Conservation (phyloP, 371 early-diverging fungal species). For the Chytridium lagenaria region DNA sequence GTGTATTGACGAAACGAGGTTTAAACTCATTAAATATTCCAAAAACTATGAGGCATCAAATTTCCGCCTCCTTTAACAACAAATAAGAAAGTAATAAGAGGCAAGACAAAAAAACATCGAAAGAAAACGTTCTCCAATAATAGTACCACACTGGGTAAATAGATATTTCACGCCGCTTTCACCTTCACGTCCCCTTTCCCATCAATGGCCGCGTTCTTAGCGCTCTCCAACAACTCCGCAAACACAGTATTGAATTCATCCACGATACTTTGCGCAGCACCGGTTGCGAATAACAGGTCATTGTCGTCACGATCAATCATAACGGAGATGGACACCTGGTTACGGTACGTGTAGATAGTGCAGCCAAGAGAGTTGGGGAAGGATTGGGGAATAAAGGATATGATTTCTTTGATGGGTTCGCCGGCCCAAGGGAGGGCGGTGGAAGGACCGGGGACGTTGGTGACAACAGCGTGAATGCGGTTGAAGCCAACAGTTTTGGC, state of each 20-base stretch:
- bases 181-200: background rate
- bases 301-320: slow-evolving; percentile 34
- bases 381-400: slow-evolving; percentile 42
- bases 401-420: slow-evolving; percentile 25
- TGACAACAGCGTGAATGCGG: slow-evolving; percentile 32
- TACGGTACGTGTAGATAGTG: slow-evolving; percentile 39
- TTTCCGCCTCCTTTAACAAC: no score
- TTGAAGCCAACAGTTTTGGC: background rate
- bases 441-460: no score
- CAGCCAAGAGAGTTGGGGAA: slow-evolving; percentile 32
- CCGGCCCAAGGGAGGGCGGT: slow-evolving; percentile 36
- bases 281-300: slow-evolving; percentile 21
- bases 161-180: background rate
- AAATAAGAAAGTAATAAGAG: no score
- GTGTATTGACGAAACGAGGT: no score
- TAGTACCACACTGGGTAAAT: no score
- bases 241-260: slow-evolving; percentile 30
- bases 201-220: background rate
- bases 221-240: slow-evolving; percentile 20
- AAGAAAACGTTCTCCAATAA: no score
- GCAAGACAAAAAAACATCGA: no score
- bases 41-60: no score
- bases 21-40: no score
- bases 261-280: slow-evolving; percentile 28
- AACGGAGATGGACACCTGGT: slow-evolving; percentile 34